Base-by-base conservation (phyloP, 768 basidiomycete genomes). In the Phaeotremella skinneri region DNA sequence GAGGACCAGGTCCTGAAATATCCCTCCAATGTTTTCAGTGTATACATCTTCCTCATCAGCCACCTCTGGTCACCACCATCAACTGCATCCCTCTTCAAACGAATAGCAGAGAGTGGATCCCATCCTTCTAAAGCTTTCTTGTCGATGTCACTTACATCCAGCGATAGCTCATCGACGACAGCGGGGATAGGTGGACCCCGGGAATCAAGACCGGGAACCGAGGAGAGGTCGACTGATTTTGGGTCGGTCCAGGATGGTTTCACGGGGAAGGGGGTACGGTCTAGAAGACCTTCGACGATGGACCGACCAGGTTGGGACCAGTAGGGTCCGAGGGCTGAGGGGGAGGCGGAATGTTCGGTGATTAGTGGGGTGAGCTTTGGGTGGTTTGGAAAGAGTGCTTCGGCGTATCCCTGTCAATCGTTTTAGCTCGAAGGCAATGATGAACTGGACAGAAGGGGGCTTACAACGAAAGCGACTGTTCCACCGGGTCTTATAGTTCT, bases 301-400 rank as follows among this genome's bases (percentile, higher is more conserved):
- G 83, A 83, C 13, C 90, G 81, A 16, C 90, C 90, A 0, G 90
- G 90, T 29, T 86, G 84, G 65, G 91, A 82, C 82, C 89, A 91
- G 69, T 89, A 83, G 1, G 84, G 82, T 0, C 89, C 89, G 4
- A 89, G 72, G 41, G 84, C 84, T 30, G 32, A 20, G 9, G 39
- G 31, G 17, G 41, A 49, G 26, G 27, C n/a, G 17, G 63, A 55
- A 37, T 55, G 58, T 54, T 61, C 60, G 23, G 14, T 81, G 59
- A 91, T 86, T 14, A 84, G 76, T 0, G 82, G 80, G 0, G 83
- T 82, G 27, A 86, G 74, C 1, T 81, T 72, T 0, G 87, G 88
- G 66, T 83, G 84, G 34, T 79, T 65, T 2, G 85, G 78, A 4
- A 91, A 78, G n/a, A 85, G 82, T 66, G 89, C 83, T 73, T 91